A percentile compares a stretch with the other conserved stretches of the same genome.
These are phyloP conservation scores for Acacia crassicarpa DNA, from an alignment of 306 rosid genomes.

Conservation along the genomic window DNA sequence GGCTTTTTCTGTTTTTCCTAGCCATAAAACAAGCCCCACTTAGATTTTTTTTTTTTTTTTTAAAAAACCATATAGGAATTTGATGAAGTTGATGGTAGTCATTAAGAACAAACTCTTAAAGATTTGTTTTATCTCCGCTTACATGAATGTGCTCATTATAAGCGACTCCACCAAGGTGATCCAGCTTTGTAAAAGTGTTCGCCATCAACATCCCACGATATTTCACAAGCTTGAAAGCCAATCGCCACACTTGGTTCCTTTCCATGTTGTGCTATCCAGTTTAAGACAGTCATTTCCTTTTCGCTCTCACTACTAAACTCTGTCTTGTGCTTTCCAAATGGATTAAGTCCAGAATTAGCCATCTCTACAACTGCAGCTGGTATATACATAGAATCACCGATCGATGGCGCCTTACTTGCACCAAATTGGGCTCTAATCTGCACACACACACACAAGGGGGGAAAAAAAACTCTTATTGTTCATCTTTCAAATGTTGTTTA, in stretches of 20 bases:
- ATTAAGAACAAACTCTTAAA: conserved; percentile 13
- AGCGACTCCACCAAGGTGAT: conserved; percentile 82
- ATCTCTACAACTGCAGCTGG: conserved; percentile 79
- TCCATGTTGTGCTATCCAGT: conserved; percentile 84
- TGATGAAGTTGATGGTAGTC: no score
- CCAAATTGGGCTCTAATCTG: conserved; percentile 94
- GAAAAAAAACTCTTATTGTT: neutral
- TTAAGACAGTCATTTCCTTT: conserved; percentile 47
- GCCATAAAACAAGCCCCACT: no score
- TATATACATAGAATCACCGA: conserved; percentile 94
- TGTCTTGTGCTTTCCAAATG: conserved; percentile 69
- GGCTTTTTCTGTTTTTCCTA: no score
- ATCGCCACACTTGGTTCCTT: conserved; percentile 83
- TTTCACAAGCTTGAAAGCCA: conserved; percentile 92
- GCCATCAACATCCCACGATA: conserved; percentile 83
- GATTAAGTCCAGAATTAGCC: conserved; percentile 68
- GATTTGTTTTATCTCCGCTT: no score
- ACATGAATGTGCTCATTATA: no score
- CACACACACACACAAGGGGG: no score
- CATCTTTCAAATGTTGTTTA: conserved; percentile 17
- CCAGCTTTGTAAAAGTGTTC: conserved; percentile 65
- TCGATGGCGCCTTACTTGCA: conserved; percentile 69
- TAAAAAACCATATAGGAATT: no score
- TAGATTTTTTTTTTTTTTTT: no score
- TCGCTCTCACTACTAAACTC: conserved; percentile 58